Base-by-base conservation (phyloP, 371 early-diverging fungal genomes). In the Saksenaea oblongispora region DNA sequence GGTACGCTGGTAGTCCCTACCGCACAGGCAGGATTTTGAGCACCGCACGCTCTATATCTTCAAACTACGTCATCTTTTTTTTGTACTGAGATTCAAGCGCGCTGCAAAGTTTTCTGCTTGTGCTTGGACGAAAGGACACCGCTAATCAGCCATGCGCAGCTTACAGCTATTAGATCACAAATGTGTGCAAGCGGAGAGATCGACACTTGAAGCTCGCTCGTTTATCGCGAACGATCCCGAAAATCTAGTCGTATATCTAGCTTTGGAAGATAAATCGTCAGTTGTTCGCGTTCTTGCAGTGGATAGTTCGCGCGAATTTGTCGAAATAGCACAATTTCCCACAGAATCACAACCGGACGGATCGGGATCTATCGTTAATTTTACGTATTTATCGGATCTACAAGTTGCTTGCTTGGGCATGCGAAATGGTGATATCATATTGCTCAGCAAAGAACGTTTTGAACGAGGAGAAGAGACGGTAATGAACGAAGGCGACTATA, bases 331-430 rank as follows among this genome's bases (percentile, higher is more conserved):
- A 26, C 61, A 53, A 3, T 60, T 64, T 55, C 47, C 62, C 34
- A 54, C 3, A 9, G 42, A 34, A 36, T 56, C 26, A 27, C 8
- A 27, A 17, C 10, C 27, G 57, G 34, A 34, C 31, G 54, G 28
- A 11, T 18, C 24, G 0, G 22, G 62, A 14, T 22, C 60, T 11
- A 78, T 87, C 57, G 80, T 87, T 13, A 82, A 73, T 11, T 78
- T 91, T 47, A 79, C 83, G 39, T 89, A 75, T 60, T 66, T 92
- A 42, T 73, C 86, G 7, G 93, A 93, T 54, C 73, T 72, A 3
- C 87, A 91, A 72, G 80, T 87, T 1, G 71, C 84, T 22, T 93
- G 89, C 69, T 65, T 92, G 9, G 84, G 84, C 54, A 78, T 88
- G 53, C 70, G 66, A 11, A 73, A 83, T 61, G 94, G 94, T 31